Base-by-base conservation (phyloP, 805 yeast species). In the Nakazawaea anatomiae region DNA sequence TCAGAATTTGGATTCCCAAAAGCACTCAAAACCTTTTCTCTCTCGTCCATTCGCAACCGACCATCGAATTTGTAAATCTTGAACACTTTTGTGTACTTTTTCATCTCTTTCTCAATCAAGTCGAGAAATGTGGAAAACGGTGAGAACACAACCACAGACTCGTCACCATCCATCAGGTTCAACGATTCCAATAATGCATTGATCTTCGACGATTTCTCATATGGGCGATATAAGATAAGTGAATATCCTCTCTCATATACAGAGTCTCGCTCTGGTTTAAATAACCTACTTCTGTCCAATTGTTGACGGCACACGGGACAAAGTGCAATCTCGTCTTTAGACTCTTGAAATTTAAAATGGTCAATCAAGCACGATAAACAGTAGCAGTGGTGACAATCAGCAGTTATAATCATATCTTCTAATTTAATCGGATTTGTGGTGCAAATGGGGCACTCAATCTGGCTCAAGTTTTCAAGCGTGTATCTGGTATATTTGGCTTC, bases 91-190 rank as follows among this genome's bases (percentile, higher is more conserved):
- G 65, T 66, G 18, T 69, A 69, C 4, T 68, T 67, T 12, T 57
- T 59, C 4, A 91, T 64, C 55, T 85, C 94, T 18, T 61, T 63
- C 57, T 86, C 85, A 48, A 91, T 79, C 8, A 89, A 69, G 63
- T 89, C 96, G 53, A 91, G 64, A 60, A 82, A 92, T 0, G 88
- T 76, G 0, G 96, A 87, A 59, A 91, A 91, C 58, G 92, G 97
- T 1, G 97, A 89, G 61, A 92, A 92, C 0, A 92, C 91, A 46
- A 92, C 90, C 4, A 87, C 80, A 59, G 87, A 89, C 52, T 83
- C 88, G 12, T 81, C 82, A 0, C 85, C 79, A 7, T 78, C 72
- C 12, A 78, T 79, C 29, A 75, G 79, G 51, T 74, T 75, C 14
- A 89, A 65, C 59, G 86, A 89, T 4, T 72, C 66, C 5, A 87